Base-by-base conservation (phyloP, 805 yeast genomes). In the Kockiozyma suomiensis region DNA sequence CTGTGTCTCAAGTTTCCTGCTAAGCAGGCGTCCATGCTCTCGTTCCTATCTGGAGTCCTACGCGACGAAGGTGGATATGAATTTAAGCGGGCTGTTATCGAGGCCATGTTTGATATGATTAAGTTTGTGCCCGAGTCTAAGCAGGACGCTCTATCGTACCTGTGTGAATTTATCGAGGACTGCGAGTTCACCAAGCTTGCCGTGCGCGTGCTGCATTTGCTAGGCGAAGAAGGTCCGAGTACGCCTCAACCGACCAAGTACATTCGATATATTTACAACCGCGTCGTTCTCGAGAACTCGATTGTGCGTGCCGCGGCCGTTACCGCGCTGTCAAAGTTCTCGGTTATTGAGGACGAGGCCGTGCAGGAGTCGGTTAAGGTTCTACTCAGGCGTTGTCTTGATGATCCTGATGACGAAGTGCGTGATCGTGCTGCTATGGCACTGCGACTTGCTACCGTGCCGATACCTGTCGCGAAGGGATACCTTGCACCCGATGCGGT, bases 161-260 rank as follows among this genome's bases (percentile, higher is more conserved):
- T 94, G 69, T 91, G 98, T 80, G 99, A 94, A 75, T 92, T 91
- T 72, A 94, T 94, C 70, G 99, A 94, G 76, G 99, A 94, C 79
- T 94, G 98, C 78, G 99, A 94, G 77, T 93, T 82, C 77, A 88
- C 97, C 32, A 97, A 91, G 75, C 84, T 94, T 63, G 84, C 96
- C 28, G 96, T 92, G n/a, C 84, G 98, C 72, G 86, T 94, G 59
- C 81, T 94, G 74, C 97, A 92, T 75, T 75, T 93, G 63, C 82
- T 94, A 66, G 99, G 99, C 72, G 88, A 86, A 66, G 96, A 92
- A 75, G 99, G 99, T 62, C 97, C 99, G 70, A 78, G 80, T 59
- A 86, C 97, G 4, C 68, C 86, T 6, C 87, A 87, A 65, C 97
- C 98, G 58, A 87, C 97, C 0, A 81, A 88, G 69, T 93, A 90